These are phyloP conservation scores for Coemansia sp. DNA, from an alignment of 192 early-diverging fungal species.

Conservation along the genomic window DNA sequence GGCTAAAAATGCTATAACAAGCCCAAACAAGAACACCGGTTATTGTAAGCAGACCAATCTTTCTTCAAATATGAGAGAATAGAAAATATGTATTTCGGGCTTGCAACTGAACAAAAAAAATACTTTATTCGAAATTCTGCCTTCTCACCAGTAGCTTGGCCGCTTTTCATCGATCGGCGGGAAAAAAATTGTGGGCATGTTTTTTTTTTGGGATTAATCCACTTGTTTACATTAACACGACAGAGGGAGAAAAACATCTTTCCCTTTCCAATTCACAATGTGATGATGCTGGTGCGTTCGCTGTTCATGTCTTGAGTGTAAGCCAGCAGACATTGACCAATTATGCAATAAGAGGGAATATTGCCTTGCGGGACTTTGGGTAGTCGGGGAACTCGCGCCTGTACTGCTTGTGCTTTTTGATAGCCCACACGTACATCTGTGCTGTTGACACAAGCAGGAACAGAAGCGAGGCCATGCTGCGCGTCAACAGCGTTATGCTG, in stretches of 20 bases:
- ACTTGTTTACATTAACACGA: too few relatives aligned
- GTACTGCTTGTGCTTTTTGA: conserved; percentile 95
- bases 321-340: background rate
- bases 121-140: too few relatives aligned
- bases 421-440: conserved; percentile 93
- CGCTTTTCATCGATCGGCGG: background rate
- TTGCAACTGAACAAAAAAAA: too few relatives aligned
- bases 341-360: conserved; percentile 65
- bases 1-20: conserved; percentile 4
- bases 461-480: conserved; percentile 63
- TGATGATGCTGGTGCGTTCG: background rate
- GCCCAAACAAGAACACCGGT: background rate
- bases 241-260: too few relatives aligned
- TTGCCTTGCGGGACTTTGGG: conserved; percentile 78
- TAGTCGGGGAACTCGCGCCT: conserved; percentile 88
- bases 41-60: conserved; percentile 8
- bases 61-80: background rate
- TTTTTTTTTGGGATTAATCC: too few relatives aligned
- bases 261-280: background rate
- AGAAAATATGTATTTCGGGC: background rate
- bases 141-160: background rate
- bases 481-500: conserved; percentile 69
- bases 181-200: background rate
- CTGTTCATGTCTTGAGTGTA: background rate
- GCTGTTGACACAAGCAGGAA: conserved; percentile 71